Percentiles rank a stretch among this genome's conserved stretches.
These are phyloP conservation scores for Aureobasidium pullulans DNA, from an alignment of 2,329 filamentous ascomycete genomes.

Conservation along the genomic window DNA sequence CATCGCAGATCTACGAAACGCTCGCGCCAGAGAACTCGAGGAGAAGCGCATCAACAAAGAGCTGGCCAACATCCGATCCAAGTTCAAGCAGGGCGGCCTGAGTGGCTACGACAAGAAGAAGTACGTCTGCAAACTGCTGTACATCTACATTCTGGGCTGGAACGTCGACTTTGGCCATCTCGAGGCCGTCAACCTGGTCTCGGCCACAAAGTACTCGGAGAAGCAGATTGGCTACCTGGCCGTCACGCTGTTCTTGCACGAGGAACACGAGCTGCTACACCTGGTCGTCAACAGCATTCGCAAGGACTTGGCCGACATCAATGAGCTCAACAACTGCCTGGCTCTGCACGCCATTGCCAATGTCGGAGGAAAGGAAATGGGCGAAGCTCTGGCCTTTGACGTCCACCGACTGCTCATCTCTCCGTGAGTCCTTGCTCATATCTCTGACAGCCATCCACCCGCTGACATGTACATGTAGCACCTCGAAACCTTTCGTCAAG, in stretches of 20 bases:
- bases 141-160: conserved; percentile 98
- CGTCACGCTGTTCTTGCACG: conserved; percentile 93
- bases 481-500: conserved; percentile 96
- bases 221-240: conserved; percentile 99
- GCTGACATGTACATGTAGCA: conserved; percentile 34
- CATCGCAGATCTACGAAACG: conserved; percentile 93
- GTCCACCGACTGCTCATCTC: conserved; percentile 92
- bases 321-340: conserved; percentile 95
- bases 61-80: conserved; percentile 94
- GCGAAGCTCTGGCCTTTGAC: conserved; percentile 82
- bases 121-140: conserved; percentile 99
- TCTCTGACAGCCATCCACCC: neutral
- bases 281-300: conserved; percentile 97
- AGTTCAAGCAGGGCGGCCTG: conserved; percentile 81
- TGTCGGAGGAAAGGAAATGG: conserved; percentile 94
- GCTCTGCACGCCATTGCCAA: conserved; percentile 97
- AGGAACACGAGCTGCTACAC: conserved; percentile 92
- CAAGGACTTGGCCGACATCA: conserved; percentile 89
- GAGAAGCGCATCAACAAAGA: conserved; percentile 99
- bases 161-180: conserved; percentile 98
- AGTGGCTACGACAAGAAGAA: conserved; percentile 99
- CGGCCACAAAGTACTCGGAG: conserved; percentile 93
- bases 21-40: conserved; percentile 86
- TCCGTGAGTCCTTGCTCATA: conserved; percentile 54
- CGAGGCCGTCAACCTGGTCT: conserved; percentile 96